Conservation (phyloP, 164 flowering plant genomes). For the Magnolia officinalis region DNA sequence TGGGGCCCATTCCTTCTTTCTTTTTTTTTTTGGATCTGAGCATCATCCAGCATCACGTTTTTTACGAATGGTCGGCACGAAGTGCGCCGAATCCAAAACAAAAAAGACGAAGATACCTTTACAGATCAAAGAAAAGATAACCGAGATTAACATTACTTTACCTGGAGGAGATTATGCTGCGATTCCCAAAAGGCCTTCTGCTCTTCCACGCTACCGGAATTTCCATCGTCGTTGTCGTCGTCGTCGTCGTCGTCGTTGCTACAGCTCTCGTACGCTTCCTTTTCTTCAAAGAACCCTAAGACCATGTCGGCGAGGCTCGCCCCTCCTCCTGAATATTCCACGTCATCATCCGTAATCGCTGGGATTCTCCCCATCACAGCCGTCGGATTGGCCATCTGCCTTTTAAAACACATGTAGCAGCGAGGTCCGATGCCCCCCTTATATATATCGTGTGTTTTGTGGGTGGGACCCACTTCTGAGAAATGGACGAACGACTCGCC, state of each 20-base stretch:
- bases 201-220: conserved; percentile 8
- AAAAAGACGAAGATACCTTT: neutral
- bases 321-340: conserved; percentile 24
- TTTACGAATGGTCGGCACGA: neutral
- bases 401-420: neutral
- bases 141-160: conserved; percentile 3
- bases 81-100: neutral
- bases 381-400: conserved; percentile 6
- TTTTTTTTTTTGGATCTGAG: neutral
- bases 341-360: conserved; percentile 1
- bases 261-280: conserved; percentile 12
- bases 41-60: neutral
- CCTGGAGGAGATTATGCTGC: conserved; percentile 26
- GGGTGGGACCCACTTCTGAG: neutral
- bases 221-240: conserved; percentile 14
- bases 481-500: conserved; percentile 14
- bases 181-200: conserved; percentile 24
- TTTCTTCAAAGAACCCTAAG: conserved; percentile 41
- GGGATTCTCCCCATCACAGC: conserved; percentile 13
- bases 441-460: neutral
- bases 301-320: conserved; percentile 38
- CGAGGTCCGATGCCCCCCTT: neutral
- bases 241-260: conserved; percentile 6
- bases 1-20: neutral
- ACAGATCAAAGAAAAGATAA: neutral